Base-by-base conservation (phyloP, 179 eudicot species). In the Amaranthus tricolor region DNA sequence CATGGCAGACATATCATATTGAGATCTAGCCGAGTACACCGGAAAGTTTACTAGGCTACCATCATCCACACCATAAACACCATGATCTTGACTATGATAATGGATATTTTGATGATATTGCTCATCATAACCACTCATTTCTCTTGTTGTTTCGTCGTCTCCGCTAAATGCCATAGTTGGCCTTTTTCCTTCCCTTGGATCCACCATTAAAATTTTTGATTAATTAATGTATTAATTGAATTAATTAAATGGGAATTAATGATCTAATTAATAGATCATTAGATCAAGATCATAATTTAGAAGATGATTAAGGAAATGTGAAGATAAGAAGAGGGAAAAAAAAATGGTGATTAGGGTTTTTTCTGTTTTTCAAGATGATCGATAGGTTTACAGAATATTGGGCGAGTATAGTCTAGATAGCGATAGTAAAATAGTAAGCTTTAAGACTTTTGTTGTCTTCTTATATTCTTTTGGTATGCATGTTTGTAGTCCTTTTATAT, bases 1-100 rank as follows among this genome's bases (percentile, higher is more conserved):
- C 85, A 88, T 88, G 80, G 84, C 90, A 0, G 81, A 77, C 79
- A 77, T 77, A 61, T 88, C 92, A 44, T 86, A 86, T 51, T 86
- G 85, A 13, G 92, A 86, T 77, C 87, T 76, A 68, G 85, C 82
- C 4, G 87, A 86, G 69, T 80, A 85, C 15, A 80, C 70, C 10
- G 87, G 89, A 66, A 83, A 85, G 51, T 73, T 62, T 31, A 73
- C 48, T 21, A 66, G 76, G 52, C 75, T 77, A 17, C 59, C 54
- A 17, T 49, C 50, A 45, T 11, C 44, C 59, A 10, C 49, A 47
- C 20, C 80, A 56, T 16, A 57, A 0, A 44, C 6, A 13, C 21
- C 50, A 48, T 2, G 12, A 14, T 11, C 68, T n/a, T 51, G 52
- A 40, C 53, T 4, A 14, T 43, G 69, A 12, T 50, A 31, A 4